Base-by-base conservation (phyloP, 768 basidiomycete genomes). In the Phylloporus rhodoxanthus region DNA sequence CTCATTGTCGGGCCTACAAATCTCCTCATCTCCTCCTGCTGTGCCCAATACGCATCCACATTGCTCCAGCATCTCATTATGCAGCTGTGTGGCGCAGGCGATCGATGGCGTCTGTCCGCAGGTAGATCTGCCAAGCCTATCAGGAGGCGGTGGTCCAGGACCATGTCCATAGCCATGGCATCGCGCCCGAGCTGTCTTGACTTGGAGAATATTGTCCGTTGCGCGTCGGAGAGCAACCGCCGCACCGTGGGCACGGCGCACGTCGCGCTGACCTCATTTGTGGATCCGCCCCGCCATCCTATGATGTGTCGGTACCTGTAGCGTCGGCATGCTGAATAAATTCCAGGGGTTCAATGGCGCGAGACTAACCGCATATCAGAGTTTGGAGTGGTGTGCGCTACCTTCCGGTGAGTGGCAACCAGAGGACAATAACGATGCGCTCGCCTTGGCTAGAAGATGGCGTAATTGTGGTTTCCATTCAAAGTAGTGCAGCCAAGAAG, bases 81-180 rank as follows among this genome's bases (percentile, higher is more conserved):
- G 58, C 66, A 64, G 45, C 54, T 56, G 45, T 49, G 57, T 26
- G 33, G 49, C 49, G 50, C 49, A 45, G 39, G 30, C 39, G 14
- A 26, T 11, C 15, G 37, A 44, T 36, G 42, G 10, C 43, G 39
- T 34, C 39, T 44, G 15, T 43, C 54, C 45, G 25, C 54, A 40
- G 48, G 52, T 29, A 20, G 40, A 50, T 45, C 47, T 34, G 41
- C 40, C 39, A 49, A 32, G 23, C 37, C 42, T 26, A 50, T 51
- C 41, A 51, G 34, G 33, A 53, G 51, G 53, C 56, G 47, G 50
- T 54, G 62, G 54, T 74, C 75, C 48, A 80, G 66, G 52, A 78
- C 63, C 48, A 75, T 58, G 57, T 77, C 76, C 76, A 76, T 78
- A 53, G 75, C 63, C 33, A 62, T 74, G 55, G 63, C 67, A 41